phyloP scores from a whole-genome alignment of 164 flowering plant species.

The Cinnamomum micranthum region DNA sequence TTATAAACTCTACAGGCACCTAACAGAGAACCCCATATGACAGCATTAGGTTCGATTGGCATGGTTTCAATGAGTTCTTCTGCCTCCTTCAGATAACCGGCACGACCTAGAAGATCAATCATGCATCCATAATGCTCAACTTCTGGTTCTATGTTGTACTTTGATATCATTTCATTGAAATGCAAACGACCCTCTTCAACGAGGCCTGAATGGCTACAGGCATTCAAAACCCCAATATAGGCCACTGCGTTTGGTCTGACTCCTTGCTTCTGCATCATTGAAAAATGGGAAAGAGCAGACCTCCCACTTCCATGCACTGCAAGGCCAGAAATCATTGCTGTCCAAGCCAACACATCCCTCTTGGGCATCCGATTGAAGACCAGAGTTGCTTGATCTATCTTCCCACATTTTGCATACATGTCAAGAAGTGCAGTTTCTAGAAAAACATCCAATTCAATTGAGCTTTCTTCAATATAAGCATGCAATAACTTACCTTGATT shows the following conservation, averaged over 20 bases:
- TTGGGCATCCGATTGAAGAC: constrained; percentile 6
- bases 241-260: constrained; percentile 1
- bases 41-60: constrained; percentile 18
- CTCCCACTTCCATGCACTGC: constrained; percentile 9
- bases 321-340: constrained; percentile 10
- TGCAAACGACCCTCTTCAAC: constrained; percentile 8
- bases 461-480: constrained; percentile 18
- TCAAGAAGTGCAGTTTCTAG: constrained; percentile 45
- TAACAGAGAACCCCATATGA: constrained; percentile 22
- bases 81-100: background rate
- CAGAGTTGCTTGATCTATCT: constrained; percentile 9
- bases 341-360: constrained; percentile 13
- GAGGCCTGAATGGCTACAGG: constrained; percentile 13
- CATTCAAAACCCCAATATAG: constrained; percentile 7
- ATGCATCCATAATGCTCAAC: constrained; percentile 5
- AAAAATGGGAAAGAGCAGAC: constrained; percentile 7
- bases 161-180: constrained; percentile 10
- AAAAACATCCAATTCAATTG: constrained; percentile 25
- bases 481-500: constrained; percentile 33
- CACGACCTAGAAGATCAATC: constrained; percentile 6
- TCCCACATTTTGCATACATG: constrained; percentile 88
- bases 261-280: constrained; percentile 9
- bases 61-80: constrained; percentile 14
- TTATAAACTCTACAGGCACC: constrained; percentile 17
- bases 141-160: constrained; percentile 10